Evolutionary conservation across 2,329 filamentous ascomycete species (phyloP), one percentile per base, ranked within the genome.

Genomic region (Fusarium sterilihyphosum): DNA sequence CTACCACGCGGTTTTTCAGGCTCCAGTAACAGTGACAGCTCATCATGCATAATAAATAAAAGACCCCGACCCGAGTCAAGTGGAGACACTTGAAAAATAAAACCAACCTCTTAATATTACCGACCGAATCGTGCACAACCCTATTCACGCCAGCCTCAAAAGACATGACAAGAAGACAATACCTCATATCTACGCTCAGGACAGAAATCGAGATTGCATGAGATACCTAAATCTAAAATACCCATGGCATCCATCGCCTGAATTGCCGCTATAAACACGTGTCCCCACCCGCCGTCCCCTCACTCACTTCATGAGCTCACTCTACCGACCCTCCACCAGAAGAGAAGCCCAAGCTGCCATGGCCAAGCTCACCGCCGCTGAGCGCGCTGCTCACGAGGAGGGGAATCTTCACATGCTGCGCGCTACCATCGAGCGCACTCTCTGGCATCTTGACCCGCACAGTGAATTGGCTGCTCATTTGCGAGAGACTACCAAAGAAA

Each of bases 321-420:
- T 70, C 26, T 70, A 70, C 59, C 52, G 67, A 63, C 67, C 67
- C 37, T 70, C 67, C 35, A 65, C 43, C 38, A 70, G 56, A 46
- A 52, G 50, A 43, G 31, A 67, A 54, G 67, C 67, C 37, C 52
- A 65, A 63, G 67, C 67, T 49, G 60, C 60, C 29, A 65, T 63
- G 37, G 66, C 67, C 37, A 70, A 65, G 67, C 67, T 70, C 44
- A 65, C 66, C 37, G 66, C 59, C 41, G 60, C 67, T 11, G 66
- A 70, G 46, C 66, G 67, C n/a, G 59, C 53, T 5, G 67, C 67
- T 33, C 67, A 53, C 13, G 66, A 70, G 18, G 67, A 70, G 22
- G 69, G 61, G 8, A 53, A 70, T 14, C 66, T 70, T 35, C 54
- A 70, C 9, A 70, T 70, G n/a, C 44, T 70, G 22, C 67, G 67